Conservation (phyloP, 1,284 basidiomycete species). For the Lentinus polychrous region DNA sequence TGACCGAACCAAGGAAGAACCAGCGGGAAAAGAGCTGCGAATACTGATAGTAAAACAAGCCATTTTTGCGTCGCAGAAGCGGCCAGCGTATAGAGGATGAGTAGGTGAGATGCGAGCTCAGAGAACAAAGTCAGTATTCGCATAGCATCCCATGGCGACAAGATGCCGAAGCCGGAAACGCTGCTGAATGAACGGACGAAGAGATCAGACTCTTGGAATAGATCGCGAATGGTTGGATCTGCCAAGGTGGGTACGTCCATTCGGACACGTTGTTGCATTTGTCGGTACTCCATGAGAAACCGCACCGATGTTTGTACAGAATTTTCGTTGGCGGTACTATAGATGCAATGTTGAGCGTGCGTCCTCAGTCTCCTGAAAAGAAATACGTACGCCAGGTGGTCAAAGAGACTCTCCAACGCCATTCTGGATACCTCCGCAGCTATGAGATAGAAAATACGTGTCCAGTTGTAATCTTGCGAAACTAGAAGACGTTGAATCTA, state of each 20-base stretch:
- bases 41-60: slow-evolving; percentile 51
- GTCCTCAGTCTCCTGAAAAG: slow-evolving; percentile 2
- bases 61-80: slow-evolving; percentile 47
- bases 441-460: slow-evolving; percentile 46
- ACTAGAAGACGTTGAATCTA: slow-evolving; percentile 63
- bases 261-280: slow-evolving; percentile 67
- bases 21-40: slow-evolving; percentile 49
- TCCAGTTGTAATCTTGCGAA: slow-evolving; percentile 60
- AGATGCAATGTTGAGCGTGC: slow-evolving; percentile 10
- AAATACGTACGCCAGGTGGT: slow-evolving; percentile 60
- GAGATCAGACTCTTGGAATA: slow-evolving; percentile 77
- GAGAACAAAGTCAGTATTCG: slow-evolving; percentile 64
- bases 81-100: slow-evolving; percentile 63
- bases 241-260: slow-evolving; percentile 73
- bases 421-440: slow-evolving; percentile 58
- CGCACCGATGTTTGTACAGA: slow-evolving; percentile 63
- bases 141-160: slow-evolving; percentile 72
- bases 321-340: slow-evolving; percentile 61
- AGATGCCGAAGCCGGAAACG: slow-evolving; percentile 57
- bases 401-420: slow-evolving; percentile 56
- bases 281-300: slow-evolving; percentile 67
- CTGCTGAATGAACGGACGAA: slow-evolving; percentile 72
- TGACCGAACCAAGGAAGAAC: slow-evolving; percentile 42
- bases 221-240: slow-evolving; percentile 62
- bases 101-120: slow-evolving; percentile 62